phyloP scores from a whole-genome alignment of 2,329 filamentous ascomycete genomes.

The Coleophoma eucalyptorum region DNA sequence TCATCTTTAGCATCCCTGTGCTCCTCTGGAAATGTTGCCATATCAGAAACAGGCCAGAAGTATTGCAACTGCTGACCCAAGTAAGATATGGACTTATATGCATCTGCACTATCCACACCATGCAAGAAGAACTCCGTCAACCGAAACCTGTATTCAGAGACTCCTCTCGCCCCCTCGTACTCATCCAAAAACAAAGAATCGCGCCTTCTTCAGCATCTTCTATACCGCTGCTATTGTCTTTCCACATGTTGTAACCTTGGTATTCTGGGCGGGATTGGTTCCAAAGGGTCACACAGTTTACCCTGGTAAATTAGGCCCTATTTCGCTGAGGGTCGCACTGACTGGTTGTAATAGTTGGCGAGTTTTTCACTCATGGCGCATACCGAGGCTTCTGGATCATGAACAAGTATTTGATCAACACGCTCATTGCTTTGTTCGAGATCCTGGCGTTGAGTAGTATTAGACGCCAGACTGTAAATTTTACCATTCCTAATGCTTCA shows the following conservation, averaged over 20 bases:
- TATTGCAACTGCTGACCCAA: neutral
- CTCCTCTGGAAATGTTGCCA: neutral
- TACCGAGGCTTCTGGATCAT: conserved; percentile 20
- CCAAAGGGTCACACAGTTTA: conserved; percentile 17
- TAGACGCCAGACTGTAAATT: conserved; percentile 22
- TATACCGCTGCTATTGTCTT: conserved; percentile 24
- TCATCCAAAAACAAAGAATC: conserved; percentile 16
- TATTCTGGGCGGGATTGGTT: conserved; percentile 25
- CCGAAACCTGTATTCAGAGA: conserved; percentile 12
- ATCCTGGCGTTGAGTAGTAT: conserved; percentile 27
- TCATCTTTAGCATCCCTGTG: neutral
- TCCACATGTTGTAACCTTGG: conserved; percentile 23
- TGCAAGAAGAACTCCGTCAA: conserved; percentile 8
- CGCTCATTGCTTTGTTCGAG: conserved; percentile 26
- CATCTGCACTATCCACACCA: conserved; percentile 27
- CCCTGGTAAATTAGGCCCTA: conserved; percentile 10
- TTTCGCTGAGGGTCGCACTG: neutral
- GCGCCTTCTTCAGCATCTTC: conserved; percentile 27
- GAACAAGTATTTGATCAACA: conserved; percentile 21
- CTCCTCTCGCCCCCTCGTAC: conserved; percentile 21
- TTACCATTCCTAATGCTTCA: neutral
- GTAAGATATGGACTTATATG: conserved; percentile 28
- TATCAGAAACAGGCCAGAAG: neutral
- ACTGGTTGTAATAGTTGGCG: conserved; percentile 7
- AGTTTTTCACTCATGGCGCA: conserved; percentile 17